Percentiles rank a stretch among this genome's conserved stretches.
These are phyloP conservation scores for Ustanciosporium gigantosporum DNA, from an alignment of 1,284 basidiomycete species.

Conservation along the genomic window DNA sequence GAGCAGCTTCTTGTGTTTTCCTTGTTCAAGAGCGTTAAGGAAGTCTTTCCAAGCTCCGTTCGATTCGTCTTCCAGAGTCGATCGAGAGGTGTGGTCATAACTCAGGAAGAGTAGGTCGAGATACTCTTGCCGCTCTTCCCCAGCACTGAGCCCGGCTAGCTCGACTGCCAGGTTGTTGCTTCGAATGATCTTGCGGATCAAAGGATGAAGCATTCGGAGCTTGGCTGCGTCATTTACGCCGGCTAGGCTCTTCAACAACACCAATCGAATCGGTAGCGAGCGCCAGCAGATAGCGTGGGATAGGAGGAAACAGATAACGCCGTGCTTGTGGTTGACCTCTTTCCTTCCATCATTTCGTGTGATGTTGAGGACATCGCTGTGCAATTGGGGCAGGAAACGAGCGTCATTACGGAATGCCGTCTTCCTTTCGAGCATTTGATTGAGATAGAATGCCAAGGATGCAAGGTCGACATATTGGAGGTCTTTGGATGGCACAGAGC, in stretches of 20 bases:
- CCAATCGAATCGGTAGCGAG: constrained; percentile 65
- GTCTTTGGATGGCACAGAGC: constrained; percentile 64
- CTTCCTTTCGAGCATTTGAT: constrained; percentile 63
- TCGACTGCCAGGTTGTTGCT: constrained; percentile 1
- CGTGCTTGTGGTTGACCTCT: constrained; percentile 69
- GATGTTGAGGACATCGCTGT: constrained; percentile 68
- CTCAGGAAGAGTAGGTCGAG: constrained; percentile 66
- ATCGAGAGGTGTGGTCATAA: constrained; percentile 65
- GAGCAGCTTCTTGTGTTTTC: constrained; percentile 10
- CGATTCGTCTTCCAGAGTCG: constrained; percentile 67
- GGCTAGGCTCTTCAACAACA: constrained; percentile 69
- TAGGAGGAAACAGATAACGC: constrained; percentile 76
- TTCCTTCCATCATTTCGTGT: constrained; percentile 69
- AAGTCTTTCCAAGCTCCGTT: constrained; percentile 30
- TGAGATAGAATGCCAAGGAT: constrained; percentile 73
- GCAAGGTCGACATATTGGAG: constrained; percentile 78
- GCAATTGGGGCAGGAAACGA: constrained; percentile 69
- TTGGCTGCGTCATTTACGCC: constrained; percentile 71
- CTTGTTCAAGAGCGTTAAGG: constrained; percentile 16
- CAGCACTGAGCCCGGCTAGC: constrained; percentile 8
- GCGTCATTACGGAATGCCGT: constrained; percentile 70
- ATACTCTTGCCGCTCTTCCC: constrained; percentile 58
- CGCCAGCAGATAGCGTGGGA: constrained; percentile 77
- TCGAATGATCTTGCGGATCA: constrained; percentile 65
- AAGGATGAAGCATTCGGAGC: constrained; percentile 70